Conservation (phyloP, 768 basidiomycete species). For the Amanita fuliginea region DNA sequence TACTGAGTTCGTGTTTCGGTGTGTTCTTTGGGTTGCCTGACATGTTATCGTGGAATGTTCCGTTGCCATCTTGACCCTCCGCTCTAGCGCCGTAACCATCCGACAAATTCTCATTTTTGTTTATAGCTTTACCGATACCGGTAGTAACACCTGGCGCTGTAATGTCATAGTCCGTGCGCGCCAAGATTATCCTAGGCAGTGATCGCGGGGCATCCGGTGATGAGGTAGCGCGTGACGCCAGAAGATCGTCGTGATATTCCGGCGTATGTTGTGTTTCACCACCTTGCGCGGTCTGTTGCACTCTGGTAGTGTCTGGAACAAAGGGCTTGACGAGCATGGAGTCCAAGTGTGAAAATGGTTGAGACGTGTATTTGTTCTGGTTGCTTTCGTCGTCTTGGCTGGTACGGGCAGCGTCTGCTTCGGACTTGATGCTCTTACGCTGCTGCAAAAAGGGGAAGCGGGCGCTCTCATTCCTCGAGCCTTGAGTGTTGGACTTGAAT, state of each 20-base stretch:
- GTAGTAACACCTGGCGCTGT: neutral
- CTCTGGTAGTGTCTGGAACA: neutral
- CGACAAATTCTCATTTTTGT: neutral
- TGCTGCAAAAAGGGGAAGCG: slow-evolving; percentile 5
- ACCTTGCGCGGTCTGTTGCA: neutral
- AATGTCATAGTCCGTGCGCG: neutral
- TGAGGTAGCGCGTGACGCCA: neutral
- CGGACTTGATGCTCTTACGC: neutral
- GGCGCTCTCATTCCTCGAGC: slow-evolving; percentile 16
- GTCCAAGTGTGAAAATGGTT: slow-evolving; percentile 24
- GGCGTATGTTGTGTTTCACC: neutral
- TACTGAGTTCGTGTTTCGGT: neutral
- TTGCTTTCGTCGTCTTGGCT: neutral
- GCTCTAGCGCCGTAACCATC: neutral
- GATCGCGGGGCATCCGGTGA: neutral
- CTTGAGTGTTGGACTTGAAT: slow-evolving; percentile 16
- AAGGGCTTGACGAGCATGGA: slow-evolving; percentile 4
- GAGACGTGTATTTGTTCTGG: slow-evolving; percentile 26
- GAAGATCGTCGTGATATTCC: neutral
- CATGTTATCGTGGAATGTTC: neutral
- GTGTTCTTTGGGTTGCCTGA: neutral
- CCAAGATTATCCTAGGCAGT: neutral
- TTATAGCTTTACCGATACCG: neutral
- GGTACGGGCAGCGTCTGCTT: neutral
- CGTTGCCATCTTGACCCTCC: neutral